Conservation (phyloP, 176 grass and related monocot genomes). For the Juncus effusus region DNA sequence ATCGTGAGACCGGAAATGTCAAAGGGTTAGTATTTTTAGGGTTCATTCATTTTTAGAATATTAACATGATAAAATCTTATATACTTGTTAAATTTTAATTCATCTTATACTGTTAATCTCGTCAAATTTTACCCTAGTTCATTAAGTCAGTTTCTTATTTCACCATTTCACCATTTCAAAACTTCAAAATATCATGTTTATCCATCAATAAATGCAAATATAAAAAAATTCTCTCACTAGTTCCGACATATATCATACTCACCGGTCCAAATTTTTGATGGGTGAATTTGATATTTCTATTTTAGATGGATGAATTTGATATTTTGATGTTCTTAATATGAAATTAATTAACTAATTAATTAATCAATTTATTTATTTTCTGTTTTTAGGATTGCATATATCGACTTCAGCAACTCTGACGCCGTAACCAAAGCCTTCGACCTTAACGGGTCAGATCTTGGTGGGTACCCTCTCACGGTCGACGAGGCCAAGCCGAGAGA, state of each 20-base stretch:
- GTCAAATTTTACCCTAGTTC: too few species aligned
- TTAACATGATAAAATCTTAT: background rate
- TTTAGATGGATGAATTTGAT: background rate
- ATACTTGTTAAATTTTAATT: background rate
- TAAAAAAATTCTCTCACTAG: too few species aligned
- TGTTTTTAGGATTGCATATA: slow-evolving; percentile 55
- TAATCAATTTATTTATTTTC: background rate
- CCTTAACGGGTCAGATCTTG: slow-evolving; percentile 50
- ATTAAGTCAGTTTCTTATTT: too few species aligned
- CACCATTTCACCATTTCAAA: too few species aligned
- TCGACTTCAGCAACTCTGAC: slow-evolving; percentile 48
- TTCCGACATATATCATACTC: too few species aligned
- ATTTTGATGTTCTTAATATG: slow-evolving; percentile 1
- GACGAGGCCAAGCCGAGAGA: slow-evolving; percentile 49
- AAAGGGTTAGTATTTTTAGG: slow-evolving; percentile 51
- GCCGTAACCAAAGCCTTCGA: slow-evolving; percentile 49
- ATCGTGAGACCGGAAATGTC: slow-evolving; percentile 48
- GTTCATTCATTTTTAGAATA: background rate
- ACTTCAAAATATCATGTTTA: too few species aligned
- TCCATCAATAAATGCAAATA: too few species aligned
- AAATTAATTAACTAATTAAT: background rate
- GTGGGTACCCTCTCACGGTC: slow-evolving; percentile 42
- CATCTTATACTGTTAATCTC: background rate
- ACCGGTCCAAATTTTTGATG: background rate
- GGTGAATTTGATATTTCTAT: too few species aligned